Conservation (phyloP, 371 early-diverging fungal genomes). For the Capillidium rhysosporum region DNA sequence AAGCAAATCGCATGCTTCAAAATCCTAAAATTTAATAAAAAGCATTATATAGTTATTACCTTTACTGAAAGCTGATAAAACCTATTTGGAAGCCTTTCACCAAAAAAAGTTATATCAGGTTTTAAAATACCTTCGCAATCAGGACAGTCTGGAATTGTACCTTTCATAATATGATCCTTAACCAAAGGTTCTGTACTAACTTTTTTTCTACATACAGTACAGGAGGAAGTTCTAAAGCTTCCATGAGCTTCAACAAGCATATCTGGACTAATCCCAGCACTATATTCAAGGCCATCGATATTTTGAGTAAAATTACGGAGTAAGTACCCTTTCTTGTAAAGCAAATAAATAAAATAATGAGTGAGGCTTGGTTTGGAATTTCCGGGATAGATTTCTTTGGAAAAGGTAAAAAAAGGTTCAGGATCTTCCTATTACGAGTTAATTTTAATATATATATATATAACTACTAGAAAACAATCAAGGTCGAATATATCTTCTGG, state of each 20-base stretch:
- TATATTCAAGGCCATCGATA: constrained; percentile 84
- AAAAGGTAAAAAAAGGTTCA: constrained; percentile 72
- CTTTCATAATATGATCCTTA: constrained; percentile 19
- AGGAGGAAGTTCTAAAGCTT: constrained; percentile 63
- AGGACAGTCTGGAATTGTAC: constrained; percentile 43
- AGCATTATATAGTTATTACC: not conserved
- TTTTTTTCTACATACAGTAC: constrained; percentile 28
- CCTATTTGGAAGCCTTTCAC: constrained; percentile 61
- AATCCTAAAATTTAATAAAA: constrained; percentile 22
- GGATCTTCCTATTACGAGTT: constrained; percentile 24
- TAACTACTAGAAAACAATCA: constrained; percentile 48
- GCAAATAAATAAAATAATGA: constrained; percentile 65
- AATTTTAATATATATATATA: not conserved
- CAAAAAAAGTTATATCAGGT: constrained; percentile 91
- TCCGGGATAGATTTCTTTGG: constrained; percentile 83
- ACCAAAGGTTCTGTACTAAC: constrained; percentile 20
- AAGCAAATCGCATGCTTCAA: constrained; percentile 53
- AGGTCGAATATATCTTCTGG: constrained; percentile 90
- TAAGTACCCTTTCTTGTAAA: constrained; percentile 50
- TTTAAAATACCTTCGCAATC: constrained; percentile 57
- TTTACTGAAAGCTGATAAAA: constrained; percentile 37
- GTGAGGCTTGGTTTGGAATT: constrained; percentile 47
- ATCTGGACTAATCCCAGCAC: constrained; percentile 51
- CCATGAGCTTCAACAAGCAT: constrained; percentile 87
- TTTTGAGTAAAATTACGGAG: constrained; percentile 85